Conservation (phyloP, 2,329 filamentous ascomycete genomes). For the Calonectria pauciramosa region DNA sequence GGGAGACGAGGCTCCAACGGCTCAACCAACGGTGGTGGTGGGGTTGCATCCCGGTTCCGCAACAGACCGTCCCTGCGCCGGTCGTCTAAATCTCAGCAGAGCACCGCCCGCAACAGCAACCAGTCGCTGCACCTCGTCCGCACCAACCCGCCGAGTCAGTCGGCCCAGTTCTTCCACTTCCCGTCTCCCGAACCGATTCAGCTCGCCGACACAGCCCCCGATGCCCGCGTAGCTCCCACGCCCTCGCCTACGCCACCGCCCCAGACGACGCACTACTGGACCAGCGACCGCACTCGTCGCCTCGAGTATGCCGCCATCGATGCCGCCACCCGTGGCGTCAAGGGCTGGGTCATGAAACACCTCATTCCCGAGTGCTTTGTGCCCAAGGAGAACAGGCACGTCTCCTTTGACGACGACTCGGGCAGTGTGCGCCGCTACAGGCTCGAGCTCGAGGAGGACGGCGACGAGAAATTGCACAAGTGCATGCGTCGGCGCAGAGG, state of each 20-base stretch:
- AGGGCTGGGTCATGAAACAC: constrained; percentile 70
- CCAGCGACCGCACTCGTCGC: constrained; percentile 72
- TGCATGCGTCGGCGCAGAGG: constrained; percentile 39
- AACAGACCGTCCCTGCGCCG: constrained; percentile 59
- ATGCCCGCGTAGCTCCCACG: constrained; percentile 35
- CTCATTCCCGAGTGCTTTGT: constrained; percentile 73
- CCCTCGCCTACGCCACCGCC: constrained; percentile 61
- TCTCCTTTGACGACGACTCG: constrained; percentile 72
- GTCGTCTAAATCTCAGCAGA: constrained; percentile 53
- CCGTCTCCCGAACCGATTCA: constrained; percentile 58
- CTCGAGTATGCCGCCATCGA: constrained; percentile 78
- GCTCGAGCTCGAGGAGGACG: constrained; percentile 67
- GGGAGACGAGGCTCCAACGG: constrained; percentile 52
- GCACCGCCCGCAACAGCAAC: constrained; percentile 45
- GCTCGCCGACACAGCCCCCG: constrained; percentile 39
- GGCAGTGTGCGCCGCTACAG: constrained; percentile 75
- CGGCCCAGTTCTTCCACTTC: constrained; percentile 64
- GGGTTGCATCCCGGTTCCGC: constrained; percentile 48
- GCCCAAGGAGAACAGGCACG: constrained; percentile 61
- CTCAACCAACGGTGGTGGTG: constrained; percentile 42
- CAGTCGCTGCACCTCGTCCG: constrained; percentile 53
- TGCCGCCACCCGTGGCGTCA: constrained; percentile 70
- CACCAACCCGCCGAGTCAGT: constrained; percentile 48
- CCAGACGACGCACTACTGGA: constrained; percentile 77
- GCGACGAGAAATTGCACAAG: constrained; percentile 41